phyloP scores from a whole-genome alignment of 352 stramenopile genomes.

The Phytophthora litchii region DNA sequence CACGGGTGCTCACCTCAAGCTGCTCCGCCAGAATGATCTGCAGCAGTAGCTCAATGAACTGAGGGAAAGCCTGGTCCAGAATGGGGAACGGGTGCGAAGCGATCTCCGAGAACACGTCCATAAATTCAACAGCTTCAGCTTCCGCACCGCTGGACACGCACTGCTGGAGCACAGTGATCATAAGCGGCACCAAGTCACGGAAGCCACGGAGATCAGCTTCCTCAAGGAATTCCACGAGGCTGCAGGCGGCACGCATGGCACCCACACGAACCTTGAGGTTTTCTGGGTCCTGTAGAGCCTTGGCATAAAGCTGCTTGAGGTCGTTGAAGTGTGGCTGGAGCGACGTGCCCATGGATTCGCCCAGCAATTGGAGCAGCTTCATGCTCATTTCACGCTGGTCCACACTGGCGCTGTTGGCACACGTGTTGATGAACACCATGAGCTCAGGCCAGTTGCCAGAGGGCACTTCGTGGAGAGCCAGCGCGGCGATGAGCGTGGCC shows the following conservation, averaged over 20 bases:
- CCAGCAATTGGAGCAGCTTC: constrained; percentile 93
- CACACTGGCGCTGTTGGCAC: constrained; percentile 77
- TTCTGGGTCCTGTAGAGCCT: constrained; percentile 76
- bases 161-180: constrained; percentile 87
- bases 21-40: constrained; percentile 80
- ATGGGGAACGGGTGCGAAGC: constrained; percentile 86
- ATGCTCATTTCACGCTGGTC: constrained; percentile 93
- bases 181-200: constrained; percentile 77
- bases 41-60: constrained; percentile 85
- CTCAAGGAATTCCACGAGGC: constrained; percentile 83
- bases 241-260: constrained; percentile 80
- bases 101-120: constrained; percentile 88
- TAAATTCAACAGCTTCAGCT: constrained; percentile 83
- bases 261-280: constrained; percentile 84
- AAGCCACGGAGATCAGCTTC: constrained; percentile 76
- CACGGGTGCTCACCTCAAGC: constrained; percentile 79
- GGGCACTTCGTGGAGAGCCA: constrained; percentile 82
- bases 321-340: constrained; percentile 85
- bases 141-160: constrained; percentile 82
- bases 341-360: constrained; percentile 90
- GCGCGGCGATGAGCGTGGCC: constrained; percentile 79
- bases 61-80: constrained; percentile 77
- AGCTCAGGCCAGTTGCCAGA: constrained; percentile 91
- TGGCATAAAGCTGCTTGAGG: constrained; percentile 80
- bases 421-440: constrained; percentile 94